phyloP scores from a whole-genome alignment of 345 rosid species.

The Brassica juncea region DNA sequence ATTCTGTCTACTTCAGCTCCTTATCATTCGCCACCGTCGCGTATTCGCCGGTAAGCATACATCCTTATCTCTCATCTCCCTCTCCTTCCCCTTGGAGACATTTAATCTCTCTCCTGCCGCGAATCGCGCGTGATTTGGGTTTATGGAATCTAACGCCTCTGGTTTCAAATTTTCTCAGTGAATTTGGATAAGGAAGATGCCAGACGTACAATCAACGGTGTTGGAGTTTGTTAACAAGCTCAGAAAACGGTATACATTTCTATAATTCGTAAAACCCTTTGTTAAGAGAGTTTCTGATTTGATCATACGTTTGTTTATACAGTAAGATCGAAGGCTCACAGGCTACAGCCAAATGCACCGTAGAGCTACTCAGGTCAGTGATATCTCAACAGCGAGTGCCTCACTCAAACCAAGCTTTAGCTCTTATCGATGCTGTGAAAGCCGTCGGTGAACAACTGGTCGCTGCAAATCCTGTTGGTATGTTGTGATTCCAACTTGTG shows the following conservation, averaged over 20 bases:
- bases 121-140: slow-evolving; percentile 27
- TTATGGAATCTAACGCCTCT: slow-evolving; percentile 20
- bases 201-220: slow-evolving; percentile 78
- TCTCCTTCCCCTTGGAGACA: background rate
- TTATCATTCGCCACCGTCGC: slow-evolving; percentile 33
- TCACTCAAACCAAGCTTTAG: slow-evolving; percentile 75
- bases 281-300: background rate
- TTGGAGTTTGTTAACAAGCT: slow-evolving; percentile 81
- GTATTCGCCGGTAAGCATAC: slow-evolving; percentile 27
- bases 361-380: slow-evolving; percentile 80
- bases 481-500: background rate
- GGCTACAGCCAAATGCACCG: slow-evolving; percentile 83
- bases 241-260: slow-evolving; percentile 62
- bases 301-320: slow-evolving; percentile 19
- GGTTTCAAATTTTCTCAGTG: slow-evolving; percentile 14
- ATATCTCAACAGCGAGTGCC: slow-evolving; percentile 91
- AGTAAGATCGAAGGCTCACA: slow-evolving; percentile 97
- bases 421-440: slow-evolving; percentile 79
- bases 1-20: slow-evolving; percentile 16
- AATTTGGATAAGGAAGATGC: slow-evolving; percentile 54
- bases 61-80: background rate
- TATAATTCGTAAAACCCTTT: slow-evolving; percentile 9
- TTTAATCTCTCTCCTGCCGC: background rate
- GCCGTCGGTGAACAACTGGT: slow-evolving; percentile 78
- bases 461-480: slow-evolving; percentile 94